Evolutionary conservation across 805 yeast species (phyloP).

Genomic region (Candida germanica): DNA sequence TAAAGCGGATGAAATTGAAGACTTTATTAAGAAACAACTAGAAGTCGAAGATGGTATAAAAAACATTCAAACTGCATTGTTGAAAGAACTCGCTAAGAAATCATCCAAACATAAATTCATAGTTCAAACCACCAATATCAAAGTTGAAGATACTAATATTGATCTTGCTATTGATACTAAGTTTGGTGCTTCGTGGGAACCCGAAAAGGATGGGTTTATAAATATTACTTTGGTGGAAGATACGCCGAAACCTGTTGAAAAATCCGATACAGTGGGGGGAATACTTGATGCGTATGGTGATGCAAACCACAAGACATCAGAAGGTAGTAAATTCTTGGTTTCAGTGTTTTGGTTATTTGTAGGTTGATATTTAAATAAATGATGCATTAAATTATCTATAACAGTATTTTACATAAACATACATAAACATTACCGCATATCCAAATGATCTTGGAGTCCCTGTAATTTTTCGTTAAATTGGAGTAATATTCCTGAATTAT

Average conservation of each 20-base stretch:
- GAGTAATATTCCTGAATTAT: conserved; percentile 6
- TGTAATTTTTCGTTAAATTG: conserved; percentile 20
- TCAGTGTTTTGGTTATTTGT: conserved; percentile 12
- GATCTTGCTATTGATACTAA: conserved; percentile 27
- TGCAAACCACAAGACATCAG: not conserved
- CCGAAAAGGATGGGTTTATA: conserved; percentile 48
- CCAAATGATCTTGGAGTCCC: conserved; percentile 13
- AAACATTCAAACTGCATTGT: conserved; percentile 26
- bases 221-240: conserved; percentile 26
- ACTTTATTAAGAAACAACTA: conserved; percentile 9
- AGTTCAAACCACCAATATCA: conserved; percentile 38
- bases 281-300: conserved; percentile 19
- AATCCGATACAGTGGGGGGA: conserved; percentile 12
- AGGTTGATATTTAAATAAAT: conserved; percentile 4
- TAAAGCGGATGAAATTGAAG: conserved; percentile 13
- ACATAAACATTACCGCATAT: too few species aligned
- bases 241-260: not conserved
- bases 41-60: conserved; percentile 12
- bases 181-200: conserved; percentile 58
- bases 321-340: conserved; percentile 1
- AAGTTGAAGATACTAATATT: conserved; percentile 17
- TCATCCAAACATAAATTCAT: conserved; percentile 59
- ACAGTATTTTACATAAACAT: not conserved
- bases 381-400: not conserved
- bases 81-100: conserved; percentile 35